phyloP scores from a whole-genome alignment of 1,139 yeast genomes.

The Hyphopichia fennica region DNA sequence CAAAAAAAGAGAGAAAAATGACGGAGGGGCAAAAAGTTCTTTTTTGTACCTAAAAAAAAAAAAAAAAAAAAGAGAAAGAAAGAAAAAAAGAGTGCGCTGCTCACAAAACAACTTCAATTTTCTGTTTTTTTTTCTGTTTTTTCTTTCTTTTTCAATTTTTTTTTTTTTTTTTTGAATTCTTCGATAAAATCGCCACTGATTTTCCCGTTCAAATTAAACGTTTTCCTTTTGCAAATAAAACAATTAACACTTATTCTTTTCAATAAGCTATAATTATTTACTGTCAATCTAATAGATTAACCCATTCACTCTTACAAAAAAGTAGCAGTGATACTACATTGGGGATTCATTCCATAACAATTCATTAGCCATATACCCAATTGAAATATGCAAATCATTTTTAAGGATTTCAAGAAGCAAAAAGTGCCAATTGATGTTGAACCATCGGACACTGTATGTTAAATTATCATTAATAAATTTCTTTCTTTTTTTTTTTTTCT shows the following conservation, averaged over 20 bases:
- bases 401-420: constrained; percentile 92
- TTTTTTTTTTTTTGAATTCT: background rate
- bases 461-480: too few relatives aligned
- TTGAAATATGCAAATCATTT: constrained; percentile 66
- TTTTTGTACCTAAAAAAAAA: background rate
- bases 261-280: too few relatives aligned
- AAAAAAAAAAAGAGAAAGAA: background rate
- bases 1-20: too few relatives aligned
- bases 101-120: background rate
- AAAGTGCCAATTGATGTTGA: constrained; percentile 81
- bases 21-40: too few relatives aligned
- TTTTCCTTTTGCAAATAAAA: too few relatives aligned
- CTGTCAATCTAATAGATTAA: too few relatives aligned
- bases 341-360: too few relatives aligned
- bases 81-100: background rate
- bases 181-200: background rate
- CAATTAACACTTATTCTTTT: too few relatives aligned
- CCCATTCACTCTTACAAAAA: too few relatives aligned
- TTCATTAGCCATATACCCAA: too few relatives aligned
- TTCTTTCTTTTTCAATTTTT: background rate
- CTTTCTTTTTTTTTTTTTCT: background rate
- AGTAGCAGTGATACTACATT: too few relatives aligned
- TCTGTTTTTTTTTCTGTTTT: background rate
- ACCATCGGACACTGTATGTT: constrained; percentile 62
- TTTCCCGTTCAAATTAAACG: too few relatives aligned